Conservation (phyloP, 768 basidiomycete species). For the Atractiella rhizophila region DNA sequence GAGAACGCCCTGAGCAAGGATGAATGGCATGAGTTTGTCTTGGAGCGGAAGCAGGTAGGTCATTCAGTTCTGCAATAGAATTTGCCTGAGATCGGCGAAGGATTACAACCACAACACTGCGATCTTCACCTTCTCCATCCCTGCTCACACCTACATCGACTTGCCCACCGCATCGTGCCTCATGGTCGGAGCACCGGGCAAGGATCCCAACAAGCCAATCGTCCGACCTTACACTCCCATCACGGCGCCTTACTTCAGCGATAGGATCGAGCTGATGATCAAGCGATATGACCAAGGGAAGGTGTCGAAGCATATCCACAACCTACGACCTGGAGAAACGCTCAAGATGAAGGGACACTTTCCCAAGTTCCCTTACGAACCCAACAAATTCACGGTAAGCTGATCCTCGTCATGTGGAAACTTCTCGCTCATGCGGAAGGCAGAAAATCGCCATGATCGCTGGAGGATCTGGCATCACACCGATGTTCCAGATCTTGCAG, state of each 20-base stretch:
- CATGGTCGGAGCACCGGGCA: conserved; percentile 38
- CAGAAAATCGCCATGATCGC: conserved; percentile 65
- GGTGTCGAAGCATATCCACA: conserved; percentile 34
- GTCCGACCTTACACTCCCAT: conserved; percentile 82
- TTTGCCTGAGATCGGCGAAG: too few species aligned
- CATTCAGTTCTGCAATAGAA: too few species aligned
- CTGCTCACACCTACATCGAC: conserved; percentile 47
- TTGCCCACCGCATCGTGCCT: conserved; percentile 57
- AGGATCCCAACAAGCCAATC: conserved; percentile 49
- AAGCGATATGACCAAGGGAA: conserved; percentile 34
- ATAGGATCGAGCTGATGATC: conserved; percentile 35
- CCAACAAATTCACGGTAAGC: conserved; percentile 34
- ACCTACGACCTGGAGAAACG: conserved; percentile 52
- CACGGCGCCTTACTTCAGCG: conserved; percentile 30
- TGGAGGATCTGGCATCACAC: conserved; percentile 66
- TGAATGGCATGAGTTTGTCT: too few species aligned
- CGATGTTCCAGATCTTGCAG: conserved; percentile 18
- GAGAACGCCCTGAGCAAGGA: too few species aligned
- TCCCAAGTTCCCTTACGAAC: conserved; percentile 59
- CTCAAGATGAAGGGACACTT: conserved; percentile 72
- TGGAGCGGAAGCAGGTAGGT: too few species aligned
- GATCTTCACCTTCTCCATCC: conserved; percentile 33
- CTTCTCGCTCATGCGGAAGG: not conserved
- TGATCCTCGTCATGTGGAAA: not conserved
- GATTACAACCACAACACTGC: conserved; percentile 95